Percentiles rank a stretch among this genome's conserved stretches.
phyloP scores from a whole-genome alignment of 257 asterid species.

The Cynanchum wilfordii region DNA sequence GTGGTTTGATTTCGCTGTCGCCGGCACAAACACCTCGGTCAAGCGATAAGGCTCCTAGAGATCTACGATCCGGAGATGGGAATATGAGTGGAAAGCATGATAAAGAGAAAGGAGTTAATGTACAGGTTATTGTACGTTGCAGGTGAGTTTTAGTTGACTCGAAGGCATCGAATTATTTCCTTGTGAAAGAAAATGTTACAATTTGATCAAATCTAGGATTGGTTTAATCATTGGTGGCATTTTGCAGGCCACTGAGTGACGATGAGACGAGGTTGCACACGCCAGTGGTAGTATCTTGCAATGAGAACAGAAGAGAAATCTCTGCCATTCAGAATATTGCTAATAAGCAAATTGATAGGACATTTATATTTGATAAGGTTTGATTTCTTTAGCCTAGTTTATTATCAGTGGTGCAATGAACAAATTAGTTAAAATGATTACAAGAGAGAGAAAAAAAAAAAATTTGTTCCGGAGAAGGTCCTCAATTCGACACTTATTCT shows the following conservation, averaged over 20 bases:
- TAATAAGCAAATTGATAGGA: conserved; percentile 95
- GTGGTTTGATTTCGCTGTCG: conserved; percentile 11
- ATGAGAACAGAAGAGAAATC: conserved; percentile 84
- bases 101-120: conserved; percentile 86
- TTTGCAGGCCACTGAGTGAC: conserved; percentile 77
- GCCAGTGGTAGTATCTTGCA: conserved; percentile 83
- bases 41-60: conserved; percentile 61
- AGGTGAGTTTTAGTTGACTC: conserved; percentile 39
- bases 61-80: conserved; percentile 91
- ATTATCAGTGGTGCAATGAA: neutral
- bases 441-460: neutral
- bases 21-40: conserved; percentile 75
- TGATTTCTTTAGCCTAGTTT: conserved; percentile 5
- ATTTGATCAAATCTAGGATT: neutral
- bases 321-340: conserved; percentile 93
- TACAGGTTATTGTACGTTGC: conserved; percentile 97
- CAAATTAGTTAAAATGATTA: neutral
- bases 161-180: neutral
- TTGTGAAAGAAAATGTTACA: neutral
- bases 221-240: neutral
- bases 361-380: conserved; percentile 92
- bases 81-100: conserved; percentile 68
- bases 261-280: conserved; percentile 78
- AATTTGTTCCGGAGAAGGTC: neutral
- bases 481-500: neutral